Percentiles rank a stretch among this genome's conserved stretches.
Evolutionary conservation across 148 eudicot genomes (phyloP).

Genomic region (Simmondsia chinensis): DNA sequence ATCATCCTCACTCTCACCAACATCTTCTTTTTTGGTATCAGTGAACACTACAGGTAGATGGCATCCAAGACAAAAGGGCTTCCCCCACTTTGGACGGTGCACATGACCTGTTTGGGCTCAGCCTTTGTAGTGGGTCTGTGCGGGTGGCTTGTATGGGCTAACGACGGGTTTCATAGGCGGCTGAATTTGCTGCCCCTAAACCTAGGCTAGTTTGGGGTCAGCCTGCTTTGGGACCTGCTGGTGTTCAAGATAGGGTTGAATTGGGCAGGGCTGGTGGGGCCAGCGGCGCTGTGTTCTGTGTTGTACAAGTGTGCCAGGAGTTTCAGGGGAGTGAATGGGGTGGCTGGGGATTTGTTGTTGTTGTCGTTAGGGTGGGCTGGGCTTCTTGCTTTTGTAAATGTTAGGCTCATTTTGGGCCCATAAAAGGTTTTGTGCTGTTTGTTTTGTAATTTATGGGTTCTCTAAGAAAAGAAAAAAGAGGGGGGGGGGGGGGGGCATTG

Average conservation of each 20-base stretch:
- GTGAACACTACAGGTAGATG: slow-evolving; percentile 13
- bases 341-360: slow-evolving; percentile 61
- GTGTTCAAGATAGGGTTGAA: slow-evolving; percentile 40
- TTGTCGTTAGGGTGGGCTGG: slow-evolving; percentile 67
- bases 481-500: too few relatives aligned
- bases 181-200: slow-evolving; percentile 31
- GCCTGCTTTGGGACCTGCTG: slow-evolving; percentile 61
- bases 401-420: slow-evolving; percentile 42
- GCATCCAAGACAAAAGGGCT: slow-evolving; percentile 27
- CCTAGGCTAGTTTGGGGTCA: slow-evolving; percentile 43
- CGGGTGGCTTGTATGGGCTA: slow-evolving; percentile 88
- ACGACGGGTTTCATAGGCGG: slow-evolving; percentile 65
- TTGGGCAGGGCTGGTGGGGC: slow-evolving; percentile 47
- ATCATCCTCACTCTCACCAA: slow-evolving; percentile 31
- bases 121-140: slow-evolving; percentile 55
- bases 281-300: slow-evolving; percentile 33
- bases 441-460: too few relatives aligned
- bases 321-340: slow-evolving; percentile 41
- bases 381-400: slow-evolving; percentile 41
- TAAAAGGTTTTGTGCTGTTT: too few relatives aligned
- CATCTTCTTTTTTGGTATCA: slow-evolving; percentile 34
- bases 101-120: slow-evolving; percentile 37
- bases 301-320: slow-evolving; percentile 35
- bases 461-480: too few relatives aligned
- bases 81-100: slow-evolving; percentile 62